Evolutionary conservation across 2,329 filamentous ascomycete species (phyloP).

Genomic region (Sporothrix schenckii): DNA sequence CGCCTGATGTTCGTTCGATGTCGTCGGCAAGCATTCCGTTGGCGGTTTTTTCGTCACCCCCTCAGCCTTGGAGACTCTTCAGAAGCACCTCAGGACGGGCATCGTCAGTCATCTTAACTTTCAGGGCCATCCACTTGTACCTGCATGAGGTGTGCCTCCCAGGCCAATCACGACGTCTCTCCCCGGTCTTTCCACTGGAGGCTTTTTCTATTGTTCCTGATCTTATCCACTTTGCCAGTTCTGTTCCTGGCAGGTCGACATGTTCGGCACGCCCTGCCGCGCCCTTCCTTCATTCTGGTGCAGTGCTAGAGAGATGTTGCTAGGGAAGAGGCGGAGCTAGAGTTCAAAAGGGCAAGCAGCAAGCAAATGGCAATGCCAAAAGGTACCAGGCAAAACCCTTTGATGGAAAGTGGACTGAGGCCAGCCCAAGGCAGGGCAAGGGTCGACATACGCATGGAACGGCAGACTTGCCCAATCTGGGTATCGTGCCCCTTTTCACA

Average conservation of each 20-base stretch:
- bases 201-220: conserved; percentile 26
- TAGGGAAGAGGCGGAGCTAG: neutral
- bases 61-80: neutral
- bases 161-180: neutral
- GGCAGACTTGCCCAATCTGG: conserved; percentile 22
- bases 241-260: conserved; percentile 29
- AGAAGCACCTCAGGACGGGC: neutral
- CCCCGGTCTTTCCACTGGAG: neutral
- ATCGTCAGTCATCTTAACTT: conserved; percentile 11
- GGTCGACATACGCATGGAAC: conserved; percentile 16
- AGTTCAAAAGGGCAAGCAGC: neutral
- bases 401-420: neutral
- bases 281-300: neutral
- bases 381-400: conserved; percentile 1
- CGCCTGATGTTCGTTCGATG: no score
- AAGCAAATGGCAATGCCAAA: neutral
- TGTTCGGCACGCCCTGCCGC: no score
- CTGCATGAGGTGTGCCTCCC: conserved; percentile 21
- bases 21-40: no score
- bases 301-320: conserved; percentile 19
- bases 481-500: conserved; percentile 23
- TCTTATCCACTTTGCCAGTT: conserved; percentile 27
- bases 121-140: neutral
- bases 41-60: neutral
- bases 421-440: conserved; percentile 20